Percentiles rank a stretch among this genome's conserved stretches.
These are phyloP conservation scores for Bryoerythrophyllum caledonicum DNA, from an alignment of 225 moss, liverwort and hornwort species.

Conservation along the genomic window DNA sequence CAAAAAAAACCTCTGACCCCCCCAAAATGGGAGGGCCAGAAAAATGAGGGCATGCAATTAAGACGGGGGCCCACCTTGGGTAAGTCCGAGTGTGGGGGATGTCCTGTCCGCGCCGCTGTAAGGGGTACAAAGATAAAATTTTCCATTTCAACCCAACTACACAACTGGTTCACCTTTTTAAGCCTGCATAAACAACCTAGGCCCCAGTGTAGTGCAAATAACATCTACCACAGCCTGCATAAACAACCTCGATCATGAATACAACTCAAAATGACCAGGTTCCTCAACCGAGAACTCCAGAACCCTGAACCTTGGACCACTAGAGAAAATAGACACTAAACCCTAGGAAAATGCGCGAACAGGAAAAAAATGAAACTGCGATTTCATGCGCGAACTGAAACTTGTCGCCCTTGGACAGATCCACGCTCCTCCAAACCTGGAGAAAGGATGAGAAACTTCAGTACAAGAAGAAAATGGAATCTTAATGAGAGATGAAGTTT, in stretches of 20 bases:
- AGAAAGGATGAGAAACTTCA: background rate
- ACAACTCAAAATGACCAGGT: no score
- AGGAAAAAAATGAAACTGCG: background rate
- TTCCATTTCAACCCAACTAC: no score
- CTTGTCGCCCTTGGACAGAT: constrained; percentile 63
- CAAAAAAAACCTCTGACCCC: no score
- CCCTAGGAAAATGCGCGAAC: background rate
- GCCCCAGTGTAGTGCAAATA: constrained; percentile 89
- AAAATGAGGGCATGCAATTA: no score
- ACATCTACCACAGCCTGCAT: constrained; percentile 86
- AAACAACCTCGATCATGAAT: background rate
- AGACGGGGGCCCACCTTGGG: no score
- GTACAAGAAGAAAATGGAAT: background rate
- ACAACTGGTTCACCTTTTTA: no score
- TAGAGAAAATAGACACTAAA: background rate
- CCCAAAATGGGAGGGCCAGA: no score
- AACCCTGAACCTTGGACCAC: background rate
- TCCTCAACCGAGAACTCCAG: background rate
- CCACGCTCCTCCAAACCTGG: constrained; percentile 83
- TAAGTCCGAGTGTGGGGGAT: no score
- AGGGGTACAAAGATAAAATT: no score
- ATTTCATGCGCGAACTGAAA: constrained; percentile 76
- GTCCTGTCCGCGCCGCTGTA: no score
- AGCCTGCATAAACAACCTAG: constrained; percentile 40
- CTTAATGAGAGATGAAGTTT: background rate